Conservation (phyloP, 805 yeast species). For the Torulaspora quercuum region DNA sequence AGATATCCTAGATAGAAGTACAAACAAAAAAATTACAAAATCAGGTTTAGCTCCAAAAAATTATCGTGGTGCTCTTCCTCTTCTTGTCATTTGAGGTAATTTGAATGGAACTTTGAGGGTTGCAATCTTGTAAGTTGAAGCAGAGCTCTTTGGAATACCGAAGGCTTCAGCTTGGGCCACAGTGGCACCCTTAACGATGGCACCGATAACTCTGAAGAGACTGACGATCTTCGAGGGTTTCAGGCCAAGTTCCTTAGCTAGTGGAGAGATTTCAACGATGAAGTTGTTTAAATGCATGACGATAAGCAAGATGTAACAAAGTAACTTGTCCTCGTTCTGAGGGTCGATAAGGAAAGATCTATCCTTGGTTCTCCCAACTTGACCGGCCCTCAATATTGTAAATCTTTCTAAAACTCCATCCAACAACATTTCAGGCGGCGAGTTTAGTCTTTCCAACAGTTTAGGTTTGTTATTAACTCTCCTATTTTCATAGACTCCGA, state of each 20-base stretch:
- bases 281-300: slow-evolving; percentile 74
- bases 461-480: slow-evolving; percentile 57
- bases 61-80: slow-evolving; percentile 45
- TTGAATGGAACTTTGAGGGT: slow-evolving; percentile 82
- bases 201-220: slow-evolving; percentile 79
- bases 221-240: slow-evolving; percentile 69
- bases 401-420: slow-evolving; percentile 72
- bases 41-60: background rate
- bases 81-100: slow-evolving; percentile 75
- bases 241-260: slow-evolving; percentile 79
- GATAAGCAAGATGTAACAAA: slow-evolving; percentile 72
- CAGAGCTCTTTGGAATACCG: slow-evolving; percentile 58
- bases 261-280: slow-evolving; percentile 69
- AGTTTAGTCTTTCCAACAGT: slow-evolving; percentile 57
- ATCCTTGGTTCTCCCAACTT: slow-evolving; percentile 70
- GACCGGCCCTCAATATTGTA: slow-evolving; percentile 61
- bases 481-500: slow-evolving; percentile 76
- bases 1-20: background rate
- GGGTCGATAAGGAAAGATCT: slow-evolving; percentile 83
- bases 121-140: slow-evolving; percentile 72
- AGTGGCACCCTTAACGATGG: slow-evolving; percentile 66
- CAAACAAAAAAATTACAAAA: background rate
- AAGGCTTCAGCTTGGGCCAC: slow-evolving; percentile 71
- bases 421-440: slow-evolving; percentile 68
- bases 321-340: slow-evolving; percentile 76